These are phyloP conservation scores for Barnettozyma californica DNA, from an alignment of 805 yeast genomes.

Conservation along the genomic window DNA sequence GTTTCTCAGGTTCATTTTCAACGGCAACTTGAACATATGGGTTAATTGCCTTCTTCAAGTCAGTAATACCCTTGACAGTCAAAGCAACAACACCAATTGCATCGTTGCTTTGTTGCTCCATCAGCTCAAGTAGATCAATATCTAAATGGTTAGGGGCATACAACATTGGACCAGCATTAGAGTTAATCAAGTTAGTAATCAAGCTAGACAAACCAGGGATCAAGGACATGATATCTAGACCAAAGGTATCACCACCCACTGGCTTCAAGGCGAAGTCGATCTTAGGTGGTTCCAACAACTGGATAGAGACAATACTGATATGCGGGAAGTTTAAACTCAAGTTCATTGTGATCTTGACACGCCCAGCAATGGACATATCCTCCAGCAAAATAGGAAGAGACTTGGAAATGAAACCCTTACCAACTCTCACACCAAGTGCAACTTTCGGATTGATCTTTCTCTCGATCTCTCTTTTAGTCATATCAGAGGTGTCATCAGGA, in stretches of 20 bases:
- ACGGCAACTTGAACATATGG: constrained; percentile 51
- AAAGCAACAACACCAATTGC: constrained; percentile 68
- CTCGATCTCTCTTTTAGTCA: constrained; percentile 71
- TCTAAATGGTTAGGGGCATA: constrained; percentile 81
- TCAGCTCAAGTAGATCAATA: constrained; percentile 65
- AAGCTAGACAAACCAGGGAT: constrained; percentile 74
- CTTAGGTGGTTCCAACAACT: constrained; percentile 70
- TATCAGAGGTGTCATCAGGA: constrained; percentile 77
- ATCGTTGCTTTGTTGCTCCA: constrained; percentile 59
- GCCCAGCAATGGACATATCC: constrained; percentile 71
- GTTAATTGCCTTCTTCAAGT: constrained; percentile 46
- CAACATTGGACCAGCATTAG: constrained; percentile 68
- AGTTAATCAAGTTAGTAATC: constrained; percentile 64
- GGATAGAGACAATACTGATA: constrained; percentile 63
- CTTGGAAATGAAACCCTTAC: constrained; percentile 75
- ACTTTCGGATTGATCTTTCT: constrained; percentile 75
- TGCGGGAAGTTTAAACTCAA: constrained; percentile 71
- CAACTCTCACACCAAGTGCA: constrained; percentile 73
- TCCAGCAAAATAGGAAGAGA: constrained; percentile 74
- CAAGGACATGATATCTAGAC: constrained; percentile 77
- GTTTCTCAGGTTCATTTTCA: constrained; percentile 39
- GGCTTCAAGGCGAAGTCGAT: constrained; percentile 81
- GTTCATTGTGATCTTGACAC: constrained; percentile 57
- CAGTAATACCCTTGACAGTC: constrained; percentile 49
- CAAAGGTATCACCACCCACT: constrained; percentile 85